Evolutionary conservation across 768 basidiomycete genomes (phyloP), one percentile per base, ranked within the genome.

Genomic region (Tephrocybe sp.): DNA sequence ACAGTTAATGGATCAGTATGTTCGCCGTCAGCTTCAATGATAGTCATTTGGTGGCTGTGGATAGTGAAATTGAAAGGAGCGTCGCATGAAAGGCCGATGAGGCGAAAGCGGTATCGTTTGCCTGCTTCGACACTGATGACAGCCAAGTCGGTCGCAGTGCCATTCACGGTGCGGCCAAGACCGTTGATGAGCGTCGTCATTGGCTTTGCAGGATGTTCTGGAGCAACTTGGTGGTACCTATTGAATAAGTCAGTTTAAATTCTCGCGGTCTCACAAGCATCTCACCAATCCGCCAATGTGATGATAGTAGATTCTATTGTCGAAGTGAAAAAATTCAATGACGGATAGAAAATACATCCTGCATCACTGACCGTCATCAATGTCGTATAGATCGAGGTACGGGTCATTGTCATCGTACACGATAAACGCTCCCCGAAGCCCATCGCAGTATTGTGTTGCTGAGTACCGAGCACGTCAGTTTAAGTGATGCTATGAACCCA

Each of bases 81-180:
- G 31, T 43, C 42, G 22, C 42, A 43, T 3, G 42, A 43, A n/a
- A 43, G 26, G 28, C 27, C 42, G 16, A 43, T 43, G 15, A 43
- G 2, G 18, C 42, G 42, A 28, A 43, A 43, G 26, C 42, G 42
- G 28, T 43, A 43, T 11, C 27, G 5, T 28, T 30, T 11, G 26
- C 18, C 28, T 7, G 13, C 6, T 5, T 4, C n/a, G 16, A 43
- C 42, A 15, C 6, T 30, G 42, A 43, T 31, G 26, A 43, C 28
- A 41, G 40, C 40, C 4, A 26, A 15, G 15, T 43, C 27, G 31
- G 42, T 16, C 12, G 6, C 15, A 13, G n/a, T 30, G 4, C 9
- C 42, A 13, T 43, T 31, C 15, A 18, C 8, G 27, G 24, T 21
- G 19, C 42, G 42, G 6, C 42, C 42, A 18, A 30, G 42, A 19